Base-by-base conservation (phyloP, 306 rosid species). In the Citrullus amarus region DNA sequence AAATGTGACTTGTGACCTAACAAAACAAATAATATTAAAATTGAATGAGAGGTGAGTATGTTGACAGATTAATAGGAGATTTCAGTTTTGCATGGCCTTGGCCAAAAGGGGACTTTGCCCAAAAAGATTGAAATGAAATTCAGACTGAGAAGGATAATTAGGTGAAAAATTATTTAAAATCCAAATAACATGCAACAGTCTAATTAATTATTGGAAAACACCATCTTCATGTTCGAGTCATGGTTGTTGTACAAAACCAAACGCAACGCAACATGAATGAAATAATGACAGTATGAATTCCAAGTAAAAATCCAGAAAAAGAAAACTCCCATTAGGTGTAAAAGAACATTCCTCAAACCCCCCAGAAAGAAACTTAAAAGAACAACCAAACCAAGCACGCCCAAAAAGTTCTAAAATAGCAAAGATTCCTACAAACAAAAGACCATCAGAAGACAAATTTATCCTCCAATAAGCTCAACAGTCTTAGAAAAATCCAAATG, bases 1-100 rank as follows among this genome's bases (percentile, higher is more conserved):
- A 85, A 51, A 85, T 39, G 79, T 85, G 87, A 85, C 50, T 84
- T 5, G 85, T 78, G 39, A 82, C 89, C 89, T 88, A 79, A 63
- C 46, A 78, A 66, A 50, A 22, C 55, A 77, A 72, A 75, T 36
- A 77, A 17, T 25, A 60, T 7, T n/a, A 28, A 72, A 71, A 7
- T 72, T 50, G 15, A 48, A 72, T 72, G 77, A 50, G 38, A 44
- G 77, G 59, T 25, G 34, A 48, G 16, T 48, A 72, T 4, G 54
- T 6, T 9, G 32, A 58, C 73, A 72, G 43, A 74, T 58, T 22
- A 28, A 79, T 69, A 56, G 9, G 8, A 72, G 6, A 9, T 46
- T 79, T 53, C 30, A n/a, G 15, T 15, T 10, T 46, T 65, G 17
- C 6, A 22, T 25, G 76, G 57, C n/a, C 76, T 62, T 62, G 69